These are phyloP conservation scores for Chaetomium strumarium DNA, from an alignment of 2,329 filamentous ascomycete genomes.

Conservation along the genomic window DNA sequence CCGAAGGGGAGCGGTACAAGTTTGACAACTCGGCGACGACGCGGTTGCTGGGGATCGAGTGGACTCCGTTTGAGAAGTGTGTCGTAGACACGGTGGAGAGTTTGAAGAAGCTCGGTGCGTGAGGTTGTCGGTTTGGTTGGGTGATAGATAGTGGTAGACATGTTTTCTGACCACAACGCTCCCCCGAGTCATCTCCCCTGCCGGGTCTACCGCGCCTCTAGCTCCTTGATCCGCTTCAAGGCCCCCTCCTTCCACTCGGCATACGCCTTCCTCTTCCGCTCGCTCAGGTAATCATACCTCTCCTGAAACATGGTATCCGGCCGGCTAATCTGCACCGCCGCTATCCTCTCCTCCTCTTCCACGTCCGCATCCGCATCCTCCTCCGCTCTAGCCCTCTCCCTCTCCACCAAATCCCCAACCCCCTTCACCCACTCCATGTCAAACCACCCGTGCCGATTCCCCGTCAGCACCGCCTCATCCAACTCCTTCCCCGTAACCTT, in stretches of 20 bases:
- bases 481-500: conserved; percentile 48
- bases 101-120: conserved; percentile 44
- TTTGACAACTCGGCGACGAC: conserved; percentile 55
- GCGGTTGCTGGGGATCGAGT: conserved; percentile 57
- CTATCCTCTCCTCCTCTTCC: conserved; percentile 32
- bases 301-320: conserved; percentile 70
- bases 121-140: neutral
- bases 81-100: conserved; percentile 60
- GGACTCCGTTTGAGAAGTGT: conserved; percentile 54
- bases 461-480: conserved; percentile 54
- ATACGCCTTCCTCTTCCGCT: conserved; percentile 56
- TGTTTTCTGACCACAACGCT: conserved; percentile 1
- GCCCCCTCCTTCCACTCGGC: conserved; percentile 58
- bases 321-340: conserved; percentile 39
- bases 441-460: conserved; percentile 53
- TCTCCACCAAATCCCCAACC: conserved; percentile 49
- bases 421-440: conserved; percentile 57
- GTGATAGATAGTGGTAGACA: neutral
- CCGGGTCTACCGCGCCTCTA: conserved; percentile 15
- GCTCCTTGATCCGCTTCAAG: conserved; percentile 43
- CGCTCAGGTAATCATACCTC: conserved; percentile 64
- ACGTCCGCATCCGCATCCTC: conserved; percentile 29
- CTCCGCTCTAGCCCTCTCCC: conserved; percentile 19
- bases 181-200: too few species aligned
- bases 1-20: conserved; percentile 40